Conservation (phyloP, 2,329 filamentous ascomycete genomes). For the Chaetomiaceae sp. region DNA sequence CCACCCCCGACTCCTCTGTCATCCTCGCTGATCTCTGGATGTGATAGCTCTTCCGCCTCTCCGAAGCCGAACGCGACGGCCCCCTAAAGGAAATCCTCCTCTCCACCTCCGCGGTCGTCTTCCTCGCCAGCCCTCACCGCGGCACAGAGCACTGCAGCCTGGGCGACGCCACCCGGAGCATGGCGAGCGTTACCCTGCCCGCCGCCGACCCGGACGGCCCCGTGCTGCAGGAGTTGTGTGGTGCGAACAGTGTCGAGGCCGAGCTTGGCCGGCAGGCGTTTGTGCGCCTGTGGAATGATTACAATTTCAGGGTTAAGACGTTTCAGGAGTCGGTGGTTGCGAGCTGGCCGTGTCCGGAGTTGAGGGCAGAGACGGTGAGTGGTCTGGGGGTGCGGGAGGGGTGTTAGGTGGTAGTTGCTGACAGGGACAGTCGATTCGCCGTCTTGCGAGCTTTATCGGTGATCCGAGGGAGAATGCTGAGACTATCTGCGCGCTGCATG, state of each 20-base stretch:
- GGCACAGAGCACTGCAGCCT: slow-evolving; percentile 28
- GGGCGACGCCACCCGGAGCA: slow-evolving; percentile 28
- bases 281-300: slow-evolving; percentile 31
- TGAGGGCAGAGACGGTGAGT: slow-evolving; percentile 23
- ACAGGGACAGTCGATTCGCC: slow-evolving; percentile 23
- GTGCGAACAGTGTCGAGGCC: slow-evolving; percentile 21
- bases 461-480: slow-evolving; percentile 31
- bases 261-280: slow-evolving; percentile 29
- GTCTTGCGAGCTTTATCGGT: slow-evolving; percentile 30
- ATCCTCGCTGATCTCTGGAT: slow-evolving; percentile 4
- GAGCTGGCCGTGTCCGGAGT: slow-evolving; percentile 14
- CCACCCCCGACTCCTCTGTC: neutral
- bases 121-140: slow-evolving; percentile 31
- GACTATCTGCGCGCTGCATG: slow-evolving; percentile 37
- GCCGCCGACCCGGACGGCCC: slow-evolving; percentile 24
- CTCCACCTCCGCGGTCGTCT: slow-evolving; percentile 28
- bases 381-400: no score
- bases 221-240: slow-evolving; percentile 28
- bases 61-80: slow-evolving; percentile 26
- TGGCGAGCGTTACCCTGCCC: slow-evolving; percentile 26
- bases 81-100: slow-evolving; percentile 26
- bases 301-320: slow-evolving; percentile 33
- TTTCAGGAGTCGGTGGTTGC: slow-evolving; percentile 30
- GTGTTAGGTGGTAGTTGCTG: neutral
- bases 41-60: slow-evolving; percentile 28